These are phyloP conservation scores for Marasmius fiardii DNA, from an alignment of 1,284 basidiomycete genomes.

Conservation along the genomic window DNA sequence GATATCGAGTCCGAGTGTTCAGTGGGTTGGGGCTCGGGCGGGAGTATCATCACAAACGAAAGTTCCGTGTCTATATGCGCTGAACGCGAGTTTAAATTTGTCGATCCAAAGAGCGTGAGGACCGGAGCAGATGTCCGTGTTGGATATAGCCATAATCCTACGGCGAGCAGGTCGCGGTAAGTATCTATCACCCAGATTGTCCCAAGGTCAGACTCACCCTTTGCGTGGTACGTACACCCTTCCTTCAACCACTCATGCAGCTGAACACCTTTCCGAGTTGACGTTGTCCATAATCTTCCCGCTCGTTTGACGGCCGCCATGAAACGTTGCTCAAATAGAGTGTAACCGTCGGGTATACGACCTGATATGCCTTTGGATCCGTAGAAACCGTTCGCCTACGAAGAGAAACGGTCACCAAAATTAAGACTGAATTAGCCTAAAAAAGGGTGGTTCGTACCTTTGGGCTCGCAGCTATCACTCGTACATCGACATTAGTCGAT, in stretches of 20 bases:
- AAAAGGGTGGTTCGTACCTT: conserved; percentile 47
- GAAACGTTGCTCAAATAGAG: conserved; percentile 82
- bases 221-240: conserved; percentile 99
- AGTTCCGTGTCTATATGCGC: conserved; percentile 91
- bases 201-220: conserved; percentile 54
- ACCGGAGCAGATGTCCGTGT: conserved; percentile 49
- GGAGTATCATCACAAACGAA: conserved; percentile 80
- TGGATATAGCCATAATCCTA: conserved; percentile 87
- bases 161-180: too few relatives aligned
- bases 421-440: neutral
- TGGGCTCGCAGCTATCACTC: conserved; percentile 85
- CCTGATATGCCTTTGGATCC: conserved; percentile 87
- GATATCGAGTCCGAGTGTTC: neutral
- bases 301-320: conserved; percentile 63
- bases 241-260: conserved; percentile 84
- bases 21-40: conserved; percentile 33
- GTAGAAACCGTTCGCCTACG: conserved; percentile 93
- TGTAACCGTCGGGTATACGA: conserved; percentile 95
- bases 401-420: neutral
- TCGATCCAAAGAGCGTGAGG: conserved; percentile 91
- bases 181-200: too few relatives aligned
- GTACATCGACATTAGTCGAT: conserved; percentile 55
- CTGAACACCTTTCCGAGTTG: conserved; percentile 46
- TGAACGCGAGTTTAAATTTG: conserved; percentile 93
- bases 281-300: conserved; percentile 42